Conservation (phyloP, 1,284 basidiomycete genomes). For the Porogramme epimiltina region DNA sequence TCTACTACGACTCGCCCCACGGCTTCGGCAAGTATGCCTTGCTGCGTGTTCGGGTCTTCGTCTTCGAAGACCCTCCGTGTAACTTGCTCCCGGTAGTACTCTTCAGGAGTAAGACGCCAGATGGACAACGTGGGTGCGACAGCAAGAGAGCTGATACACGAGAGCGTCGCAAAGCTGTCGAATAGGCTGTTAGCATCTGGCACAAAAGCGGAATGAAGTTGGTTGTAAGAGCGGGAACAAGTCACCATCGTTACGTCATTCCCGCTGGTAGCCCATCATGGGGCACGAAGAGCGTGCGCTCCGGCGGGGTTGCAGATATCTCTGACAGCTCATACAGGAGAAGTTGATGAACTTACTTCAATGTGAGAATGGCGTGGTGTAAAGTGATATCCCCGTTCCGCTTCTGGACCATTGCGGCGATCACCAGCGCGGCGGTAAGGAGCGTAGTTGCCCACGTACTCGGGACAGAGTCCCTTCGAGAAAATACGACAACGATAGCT, state of each 20-base stretch:
- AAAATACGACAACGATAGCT: conserved; percentile 32
- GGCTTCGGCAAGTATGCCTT: conserved; percentile 12
- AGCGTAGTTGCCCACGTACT: conserved; percentile 33
- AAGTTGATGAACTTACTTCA: conserved; percentile 26
- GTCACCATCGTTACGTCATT: no score
- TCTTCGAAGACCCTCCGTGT: conserved; percentile 21
- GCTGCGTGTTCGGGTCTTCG: conserved; percentile 8
- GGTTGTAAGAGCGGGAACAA: no score
- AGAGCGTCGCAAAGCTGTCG: conserved; percentile 32
- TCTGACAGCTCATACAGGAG: not conserved
- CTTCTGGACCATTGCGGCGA: conserved; percentile 33
- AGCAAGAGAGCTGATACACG: conserved; percentile 32
- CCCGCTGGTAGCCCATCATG: no score
- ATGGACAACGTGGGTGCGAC: conserved; percentile 32
- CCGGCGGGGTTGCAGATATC: no score
- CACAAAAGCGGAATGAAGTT: no score
- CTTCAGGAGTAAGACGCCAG: conserved; percentile 27
- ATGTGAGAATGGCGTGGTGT: conserved; percentile 30
- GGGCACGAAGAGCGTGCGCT: no score
- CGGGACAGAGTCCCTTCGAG: conserved; percentile 30
- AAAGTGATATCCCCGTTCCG: conserved; percentile 23
- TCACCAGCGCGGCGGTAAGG: conserved; percentile 30
- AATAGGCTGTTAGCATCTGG: not conserved
- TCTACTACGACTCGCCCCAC: conserved; percentile 10
- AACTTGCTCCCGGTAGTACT: conserved; percentile 26